Conservation (phyloP, 1,139 yeast genomes). For the Zhuliangozyma blackwelliae region DNA sequence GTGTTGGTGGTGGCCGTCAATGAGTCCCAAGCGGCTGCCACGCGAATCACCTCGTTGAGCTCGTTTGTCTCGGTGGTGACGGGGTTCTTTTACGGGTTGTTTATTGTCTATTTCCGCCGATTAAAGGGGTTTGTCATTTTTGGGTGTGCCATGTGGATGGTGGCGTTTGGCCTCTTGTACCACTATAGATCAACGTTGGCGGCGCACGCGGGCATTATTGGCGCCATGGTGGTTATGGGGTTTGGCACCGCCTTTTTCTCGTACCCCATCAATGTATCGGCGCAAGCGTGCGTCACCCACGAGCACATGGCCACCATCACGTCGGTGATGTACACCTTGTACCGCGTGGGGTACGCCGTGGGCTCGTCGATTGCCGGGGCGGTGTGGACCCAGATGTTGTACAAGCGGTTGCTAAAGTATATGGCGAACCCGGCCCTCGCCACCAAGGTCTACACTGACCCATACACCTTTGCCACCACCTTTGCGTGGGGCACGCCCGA, state of each 20-base stretch:
- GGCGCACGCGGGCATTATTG: conserved; percentile 32
- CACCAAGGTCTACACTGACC: conserved; percentile 23
- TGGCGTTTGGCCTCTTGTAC: conserved; percentile 31
- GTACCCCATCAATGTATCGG: conserved; percentile 29
- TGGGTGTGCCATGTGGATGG: conserved; percentile 33
- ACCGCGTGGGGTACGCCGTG: conserved; percentile 34
- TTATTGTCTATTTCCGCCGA: conserved; percentile 25
- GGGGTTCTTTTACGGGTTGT: conserved; percentile 31
- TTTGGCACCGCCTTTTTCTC: conserved; percentile 36
- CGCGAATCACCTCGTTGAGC: conserved; percentile 28
- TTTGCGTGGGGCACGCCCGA: conserved; percentile 32
- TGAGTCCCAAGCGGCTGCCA: conserved; percentile 29
- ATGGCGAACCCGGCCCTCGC: conserved; percentile 22
- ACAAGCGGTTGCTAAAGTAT: conserved; percentile 13
- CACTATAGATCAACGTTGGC: conserved; percentile 28
- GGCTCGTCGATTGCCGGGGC: conserved; percentile 37
- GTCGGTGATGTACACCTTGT: conserved; percentile 28
- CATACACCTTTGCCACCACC: conserved; percentile 21
- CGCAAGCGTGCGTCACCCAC: conserved; percentile 32
- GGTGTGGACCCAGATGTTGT: conserved; percentile 32
- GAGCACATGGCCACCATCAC: conserved; percentile 37
- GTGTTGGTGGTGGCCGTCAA: conserved; percentile 33
- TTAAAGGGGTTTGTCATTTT: conserved; percentile 30
- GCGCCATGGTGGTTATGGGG: conserved; percentile 30
- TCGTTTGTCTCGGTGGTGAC: conserved; percentile 31